Base-by-base conservation (phyloP, 1,284 basidiomycete species). In the Ganoderma leucocontextum region DNA sequence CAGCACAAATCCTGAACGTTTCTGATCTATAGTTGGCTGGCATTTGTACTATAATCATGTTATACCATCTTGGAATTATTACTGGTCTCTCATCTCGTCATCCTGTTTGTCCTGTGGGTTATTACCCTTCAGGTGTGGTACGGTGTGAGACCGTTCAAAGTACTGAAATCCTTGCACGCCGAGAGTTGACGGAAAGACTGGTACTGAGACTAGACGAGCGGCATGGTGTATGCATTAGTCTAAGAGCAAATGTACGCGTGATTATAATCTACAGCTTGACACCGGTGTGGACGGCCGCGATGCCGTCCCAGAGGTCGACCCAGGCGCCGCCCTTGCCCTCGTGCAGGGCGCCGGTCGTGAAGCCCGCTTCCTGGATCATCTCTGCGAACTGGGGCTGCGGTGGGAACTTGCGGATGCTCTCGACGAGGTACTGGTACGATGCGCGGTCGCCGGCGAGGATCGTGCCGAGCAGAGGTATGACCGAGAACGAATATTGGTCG, bases 341-440 rank as follows among this genome's bases (percentile, higher is more conserved):
- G 64, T 82, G 82, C 77, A 86, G 78, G 65, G 86, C 87, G 39
- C 93, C 95, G 2, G 91, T 94, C 64, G 88, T 80, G 81, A 97
- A 96, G 0, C 95, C 95, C 33, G 94, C 95, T 53, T 95, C 90
- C 72, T 87, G 82, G 72, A 97, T 93, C 96, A 99, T 95, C 76
- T 89, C 82, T 15, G 96, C 93, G 82, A 99, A 99, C 63, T 95
- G 91, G 33, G 89, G 84, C 80, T 99, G 97, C 25, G 90, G 85
- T 41, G 97, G 97, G 86, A 99, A 99, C 74, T 90, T 90, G 67
- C 96, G 94, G 76, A 99, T 99, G 44, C 96, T 98, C 82, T 99
- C 98, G 63, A 99, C 95, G 55, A 99, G 88, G 80, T 99, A 99
- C 81, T 98, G 95, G 81, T 99, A 99, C 22, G 96, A 98, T 39